Evolutionary conservation across 2,329 filamentous ascomycete genomes (phyloP), one percentile per base, ranked within the genome.

Genomic region (Fusarium veterinarium): DNA sequence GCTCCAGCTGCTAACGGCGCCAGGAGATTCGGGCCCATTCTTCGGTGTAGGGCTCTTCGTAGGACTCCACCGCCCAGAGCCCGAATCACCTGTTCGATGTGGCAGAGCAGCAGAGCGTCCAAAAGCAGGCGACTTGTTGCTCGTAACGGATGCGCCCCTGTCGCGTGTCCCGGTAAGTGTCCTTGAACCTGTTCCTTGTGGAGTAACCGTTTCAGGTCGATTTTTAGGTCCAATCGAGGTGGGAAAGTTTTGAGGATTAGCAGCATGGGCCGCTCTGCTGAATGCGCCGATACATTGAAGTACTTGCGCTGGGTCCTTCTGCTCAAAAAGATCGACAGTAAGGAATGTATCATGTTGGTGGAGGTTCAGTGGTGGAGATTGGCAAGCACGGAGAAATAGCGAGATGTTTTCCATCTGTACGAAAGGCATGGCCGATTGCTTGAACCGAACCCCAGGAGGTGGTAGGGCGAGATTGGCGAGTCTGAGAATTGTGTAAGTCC

Each of bases 391-490:
- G 60, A 99, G 90, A 83, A 98, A 99, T 80, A 97, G 94, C 8
- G 95, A 97, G 79, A 99, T 98, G 81, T 99, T 99, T 82, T 99
- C 96, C 95, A 98, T 98, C 83, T 99, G 96, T 44, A 98, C 95
- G 80, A 99, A 99, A 1, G 96, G 96, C 95, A 98, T 98, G 44
- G 91, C 84, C 2, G 95, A 97, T 79, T 92, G 88, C 84, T 98
- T 98, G 88, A 93, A 98, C 81, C 92, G 94, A 83, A 97, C 89
- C 37, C 92, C 92, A 1, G 93, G 93, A 20, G 91, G 89, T 31
- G 93, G 93, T 41, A 92, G 83, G 37, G 90, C 93, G 63, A 95
- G 87, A 79, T 97, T 98, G 78, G 94, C 89, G 58, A 98, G 91
- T 79, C 94, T 96, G 20, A 51, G 20, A 38, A 19, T 23, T 41